Conservation (phyloP, 352 stramenopile genomes). For the Phytophthora sp. region DNA sequence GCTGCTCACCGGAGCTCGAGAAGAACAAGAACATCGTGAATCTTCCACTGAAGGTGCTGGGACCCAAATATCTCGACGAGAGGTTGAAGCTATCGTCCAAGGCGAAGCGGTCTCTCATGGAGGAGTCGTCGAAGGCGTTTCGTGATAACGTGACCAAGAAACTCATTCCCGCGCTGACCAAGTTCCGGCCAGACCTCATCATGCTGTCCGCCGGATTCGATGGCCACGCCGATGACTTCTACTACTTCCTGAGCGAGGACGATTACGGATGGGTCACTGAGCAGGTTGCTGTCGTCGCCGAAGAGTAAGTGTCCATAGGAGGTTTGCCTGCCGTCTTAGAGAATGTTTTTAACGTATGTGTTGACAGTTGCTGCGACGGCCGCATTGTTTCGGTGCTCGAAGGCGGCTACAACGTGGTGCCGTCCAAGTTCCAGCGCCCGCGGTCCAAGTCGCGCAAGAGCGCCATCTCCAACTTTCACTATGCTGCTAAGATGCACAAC, state of each 20-base stretch:
- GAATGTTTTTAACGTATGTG: slow-evolving; percentile 10
- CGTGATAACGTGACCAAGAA: slow-evolving; percentile 49
- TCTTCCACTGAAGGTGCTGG: slow-evolving; percentile 56
- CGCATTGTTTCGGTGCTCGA: slow-evolving; percentile 95
- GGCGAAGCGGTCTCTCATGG: slow-evolving; percentile 58
- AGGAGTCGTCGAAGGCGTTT: slow-evolving; percentile 53
- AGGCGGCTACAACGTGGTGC: slow-evolving; percentile 91
- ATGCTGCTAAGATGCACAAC: slow-evolving; percentile 56
- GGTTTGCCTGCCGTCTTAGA: neutral
- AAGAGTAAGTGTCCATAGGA: slow-evolving; percentile 79
- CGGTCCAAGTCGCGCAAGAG: slow-evolving; percentile 36
- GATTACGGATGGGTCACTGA: slow-evolving; percentile 90
- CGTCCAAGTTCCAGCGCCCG: slow-evolving; percentile 49
- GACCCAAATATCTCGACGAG: slow-evolving; percentile 63
- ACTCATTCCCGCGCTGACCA: slow-evolving; percentile 52
- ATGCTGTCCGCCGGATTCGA: slow-evolving; percentile 78
- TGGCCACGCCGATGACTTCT: slow-evolving; percentile 69
- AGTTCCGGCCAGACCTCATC: slow-evolving; percentile 67
- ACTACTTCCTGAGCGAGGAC: slow-evolving; percentile 79
- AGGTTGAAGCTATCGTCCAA: slow-evolving; percentile 59
- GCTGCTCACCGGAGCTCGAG: slow-evolving; percentile 55
- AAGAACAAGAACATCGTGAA: slow-evolving; percentile 61
- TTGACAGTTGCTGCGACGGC: slow-evolving; percentile 83
- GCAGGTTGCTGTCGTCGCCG: slow-evolving; percentile 87
- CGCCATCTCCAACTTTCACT: slow-evolving; percentile 59